Percentiles rank a stretch among this genome's conserved stretches.
Evolutionary conservation across 139 green algal genomes (phyloP).

Genomic region (Closterium sp.): DNA sequence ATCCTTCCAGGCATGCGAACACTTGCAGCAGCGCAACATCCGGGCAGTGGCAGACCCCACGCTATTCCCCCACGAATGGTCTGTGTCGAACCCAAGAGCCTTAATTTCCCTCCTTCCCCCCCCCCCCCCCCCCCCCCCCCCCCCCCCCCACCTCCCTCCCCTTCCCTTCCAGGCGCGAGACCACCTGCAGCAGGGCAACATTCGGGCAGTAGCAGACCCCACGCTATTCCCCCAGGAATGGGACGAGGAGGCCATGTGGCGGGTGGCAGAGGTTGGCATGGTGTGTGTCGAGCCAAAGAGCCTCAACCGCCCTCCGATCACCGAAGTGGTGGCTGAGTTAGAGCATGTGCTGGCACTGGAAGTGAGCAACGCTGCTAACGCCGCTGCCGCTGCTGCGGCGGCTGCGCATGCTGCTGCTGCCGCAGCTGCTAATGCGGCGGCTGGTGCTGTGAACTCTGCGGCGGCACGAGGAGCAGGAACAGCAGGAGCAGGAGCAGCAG

Average conservation of each 20-base stretch:
- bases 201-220: constrained; percentile 11
- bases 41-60: neutral
- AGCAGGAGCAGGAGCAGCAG: neutral
- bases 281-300: constrained; percentile 29
- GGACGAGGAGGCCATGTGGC: constrained; percentile 26
- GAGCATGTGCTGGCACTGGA: constrained; percentile 21
- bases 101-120: neutral
- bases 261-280: constrained; percentile 28
- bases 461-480: too few relatives aligned
- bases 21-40: neutral
- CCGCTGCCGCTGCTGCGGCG: neutral
- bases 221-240: neutral
- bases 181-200: constrained; percentile 27
- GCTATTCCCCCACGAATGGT: neutral
- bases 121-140: too few relatives aligned
- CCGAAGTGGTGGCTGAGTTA: constrained; percentile 25
- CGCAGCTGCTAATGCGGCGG: neutral
- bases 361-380: neutral
- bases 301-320: constrained; percentile 24
- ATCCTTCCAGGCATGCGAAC: neutral
- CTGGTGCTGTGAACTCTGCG: too few relatives aligned
- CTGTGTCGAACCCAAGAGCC: neutral
- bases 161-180: neutral
- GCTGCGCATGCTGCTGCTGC: neutral
- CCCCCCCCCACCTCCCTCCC: too few relatives aligned